Base-by-base conservation (phyloP, 2,329 filamentous ascomycete species). In the Dothideomycetes sp. region DNA sequence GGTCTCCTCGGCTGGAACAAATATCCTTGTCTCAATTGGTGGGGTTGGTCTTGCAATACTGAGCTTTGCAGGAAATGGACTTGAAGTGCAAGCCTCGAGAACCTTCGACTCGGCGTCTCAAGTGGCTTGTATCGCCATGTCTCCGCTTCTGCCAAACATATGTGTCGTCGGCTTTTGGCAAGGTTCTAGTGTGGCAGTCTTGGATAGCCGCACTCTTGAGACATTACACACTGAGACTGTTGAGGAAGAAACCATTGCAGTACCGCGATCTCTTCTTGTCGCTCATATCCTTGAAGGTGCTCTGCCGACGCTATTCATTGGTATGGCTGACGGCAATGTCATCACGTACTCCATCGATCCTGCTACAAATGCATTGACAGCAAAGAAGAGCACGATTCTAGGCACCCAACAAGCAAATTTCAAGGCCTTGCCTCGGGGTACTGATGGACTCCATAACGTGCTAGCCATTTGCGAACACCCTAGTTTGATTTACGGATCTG, bases 381-480 rank as follows among this genome's bases (percentile, higher is more conserved):
- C 77, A 1, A 78, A 81, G 46, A 94, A 88, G 56, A 87, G 79
- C 50, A 80, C 94, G 17, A 77, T 89, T 1, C 68, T 98, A 10
- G 89, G 91, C 17, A 89, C 84, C 11, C 81, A 87, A 44, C 83
- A 93, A 49, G 84, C 89, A 2, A 77, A 76, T 11, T 79, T 98
- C 51, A 82, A 89, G 43, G 69, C 83, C 16, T 64, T 98, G 2
- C 84, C 87, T 0, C 74, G 80, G 37, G 68, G 68, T 1, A 66
- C 79, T 38, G 69, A 60, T 35, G 75, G 73, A 0, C 64, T 85
- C 1, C 83, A 73, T 55, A 93, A 84, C 50, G 79, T 98, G 1
- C 94, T 98, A 56, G 86, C 87, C 1, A 94, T 86, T 0, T 94
- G 87, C 42, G 91, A 98, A 52, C 86, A 95, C 54, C 84, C 91